phyloP scores from a whole-genome alignment of 2,329 filamentous ascomycete genomes.

The Aspergillus sp. region DNA sequence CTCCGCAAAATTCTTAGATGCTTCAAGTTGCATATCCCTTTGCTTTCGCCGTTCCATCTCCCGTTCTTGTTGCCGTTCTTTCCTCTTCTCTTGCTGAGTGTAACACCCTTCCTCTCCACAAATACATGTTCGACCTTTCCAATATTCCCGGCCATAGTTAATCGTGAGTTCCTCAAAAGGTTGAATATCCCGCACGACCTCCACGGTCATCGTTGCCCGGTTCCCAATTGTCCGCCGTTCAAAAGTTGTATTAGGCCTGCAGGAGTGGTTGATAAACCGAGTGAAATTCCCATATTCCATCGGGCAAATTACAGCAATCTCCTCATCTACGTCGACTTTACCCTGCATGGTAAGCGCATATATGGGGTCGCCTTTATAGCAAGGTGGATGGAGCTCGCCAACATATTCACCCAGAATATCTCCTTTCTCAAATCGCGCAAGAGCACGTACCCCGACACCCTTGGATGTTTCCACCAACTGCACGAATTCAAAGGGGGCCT shows the following conservation, averaged over 20 bases:
- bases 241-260: conserved; percentile 30
- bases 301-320: conserved; percentile 20
- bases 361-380: conserved; percentile 10
- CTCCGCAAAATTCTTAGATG: neutral
- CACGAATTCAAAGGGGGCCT: conserved; percentile 33
- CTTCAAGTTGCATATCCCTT: neutral
- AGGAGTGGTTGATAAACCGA: conserved; percentile 41
- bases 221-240: conserved; percentile 22
- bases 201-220: conserved; percentile 21
- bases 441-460: conserved; percentile 35
- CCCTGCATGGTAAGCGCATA: conserved; percentile 23
- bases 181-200: conserved; percentile 28
- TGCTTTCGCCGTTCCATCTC: neutral
- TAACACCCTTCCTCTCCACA: conserved; percentile 16
- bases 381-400: conserved; percentile 23
- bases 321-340: neutral
- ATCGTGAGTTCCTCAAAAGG: conserved; percentile 39
- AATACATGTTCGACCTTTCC: conserved; percentile 18
- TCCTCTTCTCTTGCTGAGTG: neutral
- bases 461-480: conserved; percentile 30
- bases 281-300: conserved; percentile 36
- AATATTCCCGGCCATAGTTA: conserved; percentile 35
- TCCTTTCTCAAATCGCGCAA: conserved; percentile 27
- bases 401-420: conserved; percentile 23
- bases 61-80: no score